Evolutionary conservation across 805 yeast species (phyloP).

Genomic region (Candida taoyuanica): DNA sequence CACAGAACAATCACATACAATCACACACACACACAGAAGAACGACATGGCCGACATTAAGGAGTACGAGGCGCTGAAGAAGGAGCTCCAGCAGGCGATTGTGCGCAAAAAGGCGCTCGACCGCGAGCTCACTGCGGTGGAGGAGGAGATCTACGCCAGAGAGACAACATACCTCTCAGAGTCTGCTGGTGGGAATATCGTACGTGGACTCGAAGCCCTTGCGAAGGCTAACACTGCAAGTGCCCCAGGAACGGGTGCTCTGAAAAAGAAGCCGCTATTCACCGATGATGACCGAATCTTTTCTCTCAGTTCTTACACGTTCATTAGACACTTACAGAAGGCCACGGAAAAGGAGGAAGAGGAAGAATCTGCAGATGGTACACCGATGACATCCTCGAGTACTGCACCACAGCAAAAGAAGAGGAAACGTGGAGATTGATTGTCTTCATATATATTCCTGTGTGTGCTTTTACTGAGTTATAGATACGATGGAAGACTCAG

Average conservation of each 20-base stretch:
- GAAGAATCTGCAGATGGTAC: slow-evolving; percentile 24
- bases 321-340: slow-evolving; percentile 55
- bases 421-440: slow-evolving; percentile 17
- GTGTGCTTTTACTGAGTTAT: too few relatives aligned
- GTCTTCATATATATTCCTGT: too few relatives aligned
- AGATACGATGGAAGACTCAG: too few relatives aligned
- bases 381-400: slow-evolving; percentile 8
- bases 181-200: slow-evolving; percentile 72
- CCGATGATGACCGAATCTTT: slow-evolving; percentile 78
- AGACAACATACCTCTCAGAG: slow-evolving; percentile 71
- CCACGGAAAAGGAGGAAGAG: slow-evolving; percentile 33
- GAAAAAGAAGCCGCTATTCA: slow-evolving; percentile 41
- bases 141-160: slow-evolving; percentile 74
- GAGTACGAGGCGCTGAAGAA: slow-evolving; percentile 66
- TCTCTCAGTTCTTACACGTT: slow-evolving; percentile 70
- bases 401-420: slow-evolving; percentile 3
- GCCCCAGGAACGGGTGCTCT: slow-evolving; percentile 11
- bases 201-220: slow-evolving; percentile 83
- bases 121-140: slow-evolving; percentile 59
- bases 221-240: slow-evolving; percentile 39
- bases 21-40: too few relatives aligned
- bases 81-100: slow-evolving; percentile 59
- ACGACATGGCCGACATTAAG: slow-evolving; percentile 20
- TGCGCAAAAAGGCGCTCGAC: slow-evolving; percentile 61
- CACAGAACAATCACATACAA: too few relatives aligned